These are phyloP conservation scores for Trichosanthes cucumerina DNA, from an alignment of 306 rosid genomes.

Conservation along the genomic window DNA sequence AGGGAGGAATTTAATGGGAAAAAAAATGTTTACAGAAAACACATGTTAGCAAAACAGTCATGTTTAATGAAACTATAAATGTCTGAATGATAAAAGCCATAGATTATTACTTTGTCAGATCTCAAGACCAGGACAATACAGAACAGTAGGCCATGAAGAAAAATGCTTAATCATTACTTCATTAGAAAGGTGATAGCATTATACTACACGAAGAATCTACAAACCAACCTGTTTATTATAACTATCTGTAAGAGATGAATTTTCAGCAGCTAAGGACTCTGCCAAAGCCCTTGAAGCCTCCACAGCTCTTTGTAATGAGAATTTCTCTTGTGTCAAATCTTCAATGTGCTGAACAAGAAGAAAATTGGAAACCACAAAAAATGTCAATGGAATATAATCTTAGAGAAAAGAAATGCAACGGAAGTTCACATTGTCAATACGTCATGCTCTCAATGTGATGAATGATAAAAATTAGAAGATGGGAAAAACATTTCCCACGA, in stretches of 20 bases:
- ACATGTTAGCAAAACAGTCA: background rate
- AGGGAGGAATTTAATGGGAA: background rate
- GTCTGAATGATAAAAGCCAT: background rate
- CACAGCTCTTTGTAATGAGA: conserved; percentile 80
- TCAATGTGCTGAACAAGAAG: conserved; percentile 71
- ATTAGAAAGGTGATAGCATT: background rate
- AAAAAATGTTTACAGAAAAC: background rate
- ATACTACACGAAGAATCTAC: background rate
- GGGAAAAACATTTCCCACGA: background rate
- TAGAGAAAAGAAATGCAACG: background rate
- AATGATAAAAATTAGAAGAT: background rate
- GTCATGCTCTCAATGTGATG: background rate
- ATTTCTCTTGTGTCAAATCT: conserved; percentile 89
- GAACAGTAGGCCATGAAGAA: background rate
- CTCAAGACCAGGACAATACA: background rate
- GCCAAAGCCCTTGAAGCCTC: conserved; percentile 71
- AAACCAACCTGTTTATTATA: conserved; percentile 82
- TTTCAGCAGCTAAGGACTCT: conserved; percentile 89
- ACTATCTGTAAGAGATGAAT: conserved; percentile 82
- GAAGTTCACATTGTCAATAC: background rate
- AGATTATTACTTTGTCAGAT: background rate
- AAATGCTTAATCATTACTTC: background rate
- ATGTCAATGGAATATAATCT: background rate
- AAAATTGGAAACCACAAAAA: conserved; percentile 1
- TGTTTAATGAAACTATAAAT: background rate